phyloP scores from a whole-genome alignment of 805 yeast species.

The Saccharomyces eubayanus region DNA sequence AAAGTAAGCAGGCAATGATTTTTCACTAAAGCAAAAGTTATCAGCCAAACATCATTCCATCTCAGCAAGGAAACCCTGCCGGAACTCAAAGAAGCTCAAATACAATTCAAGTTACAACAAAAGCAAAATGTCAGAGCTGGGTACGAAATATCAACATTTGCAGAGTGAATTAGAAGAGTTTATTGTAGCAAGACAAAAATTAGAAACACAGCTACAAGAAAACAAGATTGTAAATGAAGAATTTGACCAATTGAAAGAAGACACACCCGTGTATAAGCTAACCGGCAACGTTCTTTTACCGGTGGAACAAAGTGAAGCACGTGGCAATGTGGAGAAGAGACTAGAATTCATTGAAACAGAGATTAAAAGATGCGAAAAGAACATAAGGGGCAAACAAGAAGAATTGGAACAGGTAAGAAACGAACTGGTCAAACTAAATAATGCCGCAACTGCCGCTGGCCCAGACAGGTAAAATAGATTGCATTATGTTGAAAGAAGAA shows the following conservation, averaged over 20 bases:
- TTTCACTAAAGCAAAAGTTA: neutral
- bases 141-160: constrained; percentile 32
- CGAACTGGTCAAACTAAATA: constrained; percentile 38
- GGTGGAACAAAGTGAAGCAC: constrained; percentile 78
- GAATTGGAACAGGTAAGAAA: constrained; percentile 53
- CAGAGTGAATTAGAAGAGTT: constrained; percentile 44
- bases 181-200: constrained; percentile 66
- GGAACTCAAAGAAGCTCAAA: neutral
- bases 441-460: neutral
- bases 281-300: constrained; percentile 91
- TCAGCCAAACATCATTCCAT: neutral
- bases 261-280: constrained; percentile 73
- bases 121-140: constrained; percentile 15
- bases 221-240: constrained; percentile 83
- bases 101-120: neutral
- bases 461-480: neutral
- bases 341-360: constrained; percentile 79
- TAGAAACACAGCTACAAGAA: constrained; percentile 93
- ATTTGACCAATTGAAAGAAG: constrained; percentile 55
- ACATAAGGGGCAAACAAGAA: constrained; percentile 48
- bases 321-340: constrained; percentile 76
- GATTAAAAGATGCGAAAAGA: constrained; percentile 66
- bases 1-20: neutral
- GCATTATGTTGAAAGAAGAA: neutral
- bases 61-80: neutral